Base-by-base conservation (phyloP, 352 stramenopile species). In the Phytophthora hybrid region DNA sequence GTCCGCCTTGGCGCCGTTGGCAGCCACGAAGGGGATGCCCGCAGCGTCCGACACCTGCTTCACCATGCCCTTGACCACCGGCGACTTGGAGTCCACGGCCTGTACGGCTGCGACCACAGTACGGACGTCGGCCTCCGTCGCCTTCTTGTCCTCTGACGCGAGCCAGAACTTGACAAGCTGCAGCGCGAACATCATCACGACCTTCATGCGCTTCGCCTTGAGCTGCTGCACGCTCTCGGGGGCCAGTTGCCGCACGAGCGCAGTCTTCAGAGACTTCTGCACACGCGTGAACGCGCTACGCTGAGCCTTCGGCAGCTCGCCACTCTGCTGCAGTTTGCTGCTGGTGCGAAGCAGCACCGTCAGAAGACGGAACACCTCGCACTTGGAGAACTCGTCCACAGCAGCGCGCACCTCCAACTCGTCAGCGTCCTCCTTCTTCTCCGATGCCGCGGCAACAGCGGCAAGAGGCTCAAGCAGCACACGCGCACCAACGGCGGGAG, bases 151-250 rank as follows among this genome's bases (percentile, higher is more conserved):
- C 44, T 63, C 23, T 1, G 74, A 54, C n/a, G 65, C 46, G 44
- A 70, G 52, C 78, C 87, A 92, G 37, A 82, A 79, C 69, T 92
- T 90, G 51, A 93, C 81, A 6, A 96, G 64, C 59, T 93, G 85
- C 56, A 93, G 66, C 41, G 81, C 81, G 65, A 84, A 94, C 68
- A 79, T 79, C 49, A 94, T 66, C 19, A 89, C 84, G 21, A 87
- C 63, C 79, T 94, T 94, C 63, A 96, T 71, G 14, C 85, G 86
- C 81, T 94, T 96, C n/a, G 88, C 69, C 70, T 92, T 92, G 51
- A 89, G 72, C 49, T 90, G 77, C 65, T 83, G 67, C 47, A 77
- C 71, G 49, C 37, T 79, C 68, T 85, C 73, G 11, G 68, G 64
- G 31, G 68, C 51, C 73, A 94, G 49, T 76, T 89, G 63, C 34